These are phyloP conservation scores for Paulownia fortunei DNA, from an alignment of 257 asterid species.

Conservation along the genomic window DNA sequence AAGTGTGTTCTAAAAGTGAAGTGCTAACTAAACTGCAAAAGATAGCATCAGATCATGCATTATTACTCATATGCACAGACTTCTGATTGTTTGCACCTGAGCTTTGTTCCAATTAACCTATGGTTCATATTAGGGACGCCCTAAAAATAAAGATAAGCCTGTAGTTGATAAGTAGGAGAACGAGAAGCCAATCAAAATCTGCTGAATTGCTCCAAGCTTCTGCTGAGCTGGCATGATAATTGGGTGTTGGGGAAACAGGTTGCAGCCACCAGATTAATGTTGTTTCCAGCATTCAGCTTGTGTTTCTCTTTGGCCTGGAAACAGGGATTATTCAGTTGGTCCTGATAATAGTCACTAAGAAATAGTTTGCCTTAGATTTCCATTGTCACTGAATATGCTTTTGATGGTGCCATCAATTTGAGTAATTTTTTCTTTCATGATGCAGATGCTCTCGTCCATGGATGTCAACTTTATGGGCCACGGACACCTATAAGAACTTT, in stretches of 20 bases:
- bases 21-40: neutral
- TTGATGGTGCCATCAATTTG: neutral
- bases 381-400: constrained; percentile 1
- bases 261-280: neutral
- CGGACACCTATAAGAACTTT: constrained; percentile 78
- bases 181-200: neutral
- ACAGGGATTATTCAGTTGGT: neutral
- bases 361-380: neutral
- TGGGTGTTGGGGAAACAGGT: neutral
- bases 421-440: constrained; percentile 23
- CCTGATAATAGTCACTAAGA: neutral
- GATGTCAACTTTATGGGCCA: constrained; percentile 89
- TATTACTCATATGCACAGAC: neutral
- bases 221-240: neutral
- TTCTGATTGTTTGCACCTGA: neutral
- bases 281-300: neutral
- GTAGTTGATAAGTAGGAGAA: neutral
- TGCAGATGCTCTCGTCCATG: constrained; percentile 83
- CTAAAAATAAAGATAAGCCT: neutral
- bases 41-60: neutral
- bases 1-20: neutral
- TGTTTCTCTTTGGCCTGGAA: neutral
- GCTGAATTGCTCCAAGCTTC: neutral
- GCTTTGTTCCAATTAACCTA: neutral
- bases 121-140: neutral